Percentiles rank a stretch among this genome's conserved stretches.
Conservation (phyloP, 345 rosid species). For the Fremontodendron californicum region DNA sequence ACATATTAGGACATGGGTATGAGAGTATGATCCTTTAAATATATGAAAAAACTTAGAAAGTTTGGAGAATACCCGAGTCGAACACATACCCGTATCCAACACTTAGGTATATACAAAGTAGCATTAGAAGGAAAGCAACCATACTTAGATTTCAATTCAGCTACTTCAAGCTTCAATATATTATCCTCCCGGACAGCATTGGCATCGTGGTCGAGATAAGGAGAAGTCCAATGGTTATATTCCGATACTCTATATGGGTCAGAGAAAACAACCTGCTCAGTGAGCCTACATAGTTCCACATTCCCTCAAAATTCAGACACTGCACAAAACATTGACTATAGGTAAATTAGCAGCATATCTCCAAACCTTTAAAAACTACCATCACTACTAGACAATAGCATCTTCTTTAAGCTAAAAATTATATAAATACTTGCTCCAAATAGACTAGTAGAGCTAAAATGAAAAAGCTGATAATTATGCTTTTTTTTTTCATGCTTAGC, state of each 20-base stretch:
- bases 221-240: constrained; percentile 77
- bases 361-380: not conserved
- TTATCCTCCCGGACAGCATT: constrained; percentile 74
- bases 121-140: constrained; percentile 6
- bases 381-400: not conserved
- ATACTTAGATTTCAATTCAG: constrained; percentile 84
- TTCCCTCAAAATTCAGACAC: constrained; percentile 92
- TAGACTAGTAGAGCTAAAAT: not conserved
- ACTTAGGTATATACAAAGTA: not conserved
- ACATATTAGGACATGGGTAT: too few species aligned
- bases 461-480: not conserved
- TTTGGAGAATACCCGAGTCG: too few species aligned
- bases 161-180: constrained; percentile 64
- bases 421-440: not conserved
- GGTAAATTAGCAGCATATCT: constrained; percentile 15
- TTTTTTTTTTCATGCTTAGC: not conserved
- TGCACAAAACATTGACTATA: constrained; percentile 35
- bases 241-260: constrained; percentile 81
- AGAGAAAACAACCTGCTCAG: constrained; percentile 93
- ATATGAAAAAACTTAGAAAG: too few species aligned
- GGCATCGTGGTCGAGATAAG: constrained; percentile 79
- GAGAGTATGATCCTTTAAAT: too few species aligned
- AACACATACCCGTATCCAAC: too few species aligned
- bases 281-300: constrained; percentile 87
- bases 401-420: not conserved